These are phyloP conservation scores for Shiraia bambusicola DNA, from an alignment of 2,329 filamentous ascomycete genomes.

Conservation along the genomic window DNA sequence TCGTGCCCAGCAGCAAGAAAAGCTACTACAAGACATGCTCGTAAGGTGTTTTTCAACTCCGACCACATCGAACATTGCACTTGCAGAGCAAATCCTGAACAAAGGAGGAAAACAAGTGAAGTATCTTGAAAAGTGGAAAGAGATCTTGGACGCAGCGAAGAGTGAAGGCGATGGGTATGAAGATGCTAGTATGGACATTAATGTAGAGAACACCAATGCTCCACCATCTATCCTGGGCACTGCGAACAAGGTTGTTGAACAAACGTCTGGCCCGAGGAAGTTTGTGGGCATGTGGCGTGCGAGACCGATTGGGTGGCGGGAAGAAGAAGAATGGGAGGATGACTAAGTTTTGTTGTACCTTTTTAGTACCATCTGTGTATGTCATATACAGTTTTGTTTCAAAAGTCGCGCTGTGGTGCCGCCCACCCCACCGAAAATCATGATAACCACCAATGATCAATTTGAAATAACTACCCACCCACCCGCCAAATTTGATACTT, in stretches of 20 bases:
- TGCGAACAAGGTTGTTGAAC: conserved; percentile 5
- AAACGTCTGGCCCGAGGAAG: conserved; percentile 31
- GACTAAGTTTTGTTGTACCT: conserved; percentile 17
- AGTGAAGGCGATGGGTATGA: conserved; percentile 6
- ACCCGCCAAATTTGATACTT: too few species aligned
- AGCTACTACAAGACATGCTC: conserved; percentile 14
- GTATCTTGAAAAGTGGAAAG: conserved; percentile 16
- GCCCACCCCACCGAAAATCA: too few species aligned
- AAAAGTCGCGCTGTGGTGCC: too few species aligned
- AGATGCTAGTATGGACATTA: conserved; percentile 11
- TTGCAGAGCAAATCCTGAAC: conserved; percentile 38
- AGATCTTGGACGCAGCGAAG: conserved; percentile 36
- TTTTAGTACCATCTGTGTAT: too few species aligned
- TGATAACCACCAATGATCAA: too few species aligned
- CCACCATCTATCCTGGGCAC: too few species aligned
- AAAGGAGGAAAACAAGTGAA: conserved; percentile 16
- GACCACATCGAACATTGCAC: conserved; percentile 40
- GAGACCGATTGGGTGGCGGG: conserved; percentile 34
- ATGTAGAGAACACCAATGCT: conserved; percentile 1
- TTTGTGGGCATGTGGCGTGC: conserved; percentile 36
- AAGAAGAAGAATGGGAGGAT: conserved; percentile 26
- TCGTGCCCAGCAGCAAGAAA: conserved; percentile 4
- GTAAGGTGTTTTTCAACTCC: conserved; percentile 40
- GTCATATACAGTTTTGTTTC: too few species aligned
- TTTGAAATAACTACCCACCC: too few species aligned